Conservation (phyloP, 768 basidiomycete genomes). For the Hortiboletus campestris region DNA sequence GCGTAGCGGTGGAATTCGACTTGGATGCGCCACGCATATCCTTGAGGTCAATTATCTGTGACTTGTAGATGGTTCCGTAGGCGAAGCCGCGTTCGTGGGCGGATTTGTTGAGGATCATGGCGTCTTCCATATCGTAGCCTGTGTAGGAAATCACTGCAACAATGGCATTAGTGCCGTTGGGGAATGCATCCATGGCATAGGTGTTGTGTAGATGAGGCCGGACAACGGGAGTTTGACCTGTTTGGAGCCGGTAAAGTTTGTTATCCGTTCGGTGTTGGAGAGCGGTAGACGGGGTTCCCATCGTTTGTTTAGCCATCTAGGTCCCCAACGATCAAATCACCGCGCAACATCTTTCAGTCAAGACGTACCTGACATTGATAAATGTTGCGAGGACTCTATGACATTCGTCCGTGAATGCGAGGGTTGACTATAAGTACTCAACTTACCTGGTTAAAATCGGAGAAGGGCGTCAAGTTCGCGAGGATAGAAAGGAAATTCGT, state of each 20-base stretch:
- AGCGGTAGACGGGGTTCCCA: conserved; percentile 97
- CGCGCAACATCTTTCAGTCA: background rate
- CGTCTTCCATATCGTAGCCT: conserved; percentile 99
- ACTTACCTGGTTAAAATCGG: conserved; percentile 95
- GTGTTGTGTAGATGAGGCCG: conserved; percentile 88
- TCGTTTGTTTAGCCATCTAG: conserved; percentile 99
- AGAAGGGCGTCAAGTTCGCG: conserved; percentile 97
- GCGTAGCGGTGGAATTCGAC: conserved; percentile 50
- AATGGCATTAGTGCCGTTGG: conserved; percentile 96
- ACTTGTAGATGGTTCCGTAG: conserved; percentile 96
- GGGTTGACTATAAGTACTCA: background rate
- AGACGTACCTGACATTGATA: conserved; percentile 83
- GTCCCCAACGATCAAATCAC: conserved; percentile 7
- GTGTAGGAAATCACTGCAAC: conserved; percentile 99
- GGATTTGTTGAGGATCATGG: conserved; percentile 99
- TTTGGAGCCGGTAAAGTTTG: conserved; percentile 95
- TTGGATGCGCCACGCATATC: conserved; percentile 69
- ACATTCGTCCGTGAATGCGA: background rate
- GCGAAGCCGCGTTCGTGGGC: conserved; percentile 97
- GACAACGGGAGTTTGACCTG: conserved; percentile 92
- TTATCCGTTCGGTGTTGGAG: conserved; percentile 93
- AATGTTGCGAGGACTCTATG: conserved; percentile 83
- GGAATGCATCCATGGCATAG: conserved; percentile 98
- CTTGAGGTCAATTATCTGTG: conserved; percentile 86
- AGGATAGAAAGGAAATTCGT: conserved; percentile 96